A percentile compares a stretch with the other conserved stretches of the same genome.
Conservation (phyloP, 306 rosid genomes). For the Chamaecrista fasciculata region DNA sequence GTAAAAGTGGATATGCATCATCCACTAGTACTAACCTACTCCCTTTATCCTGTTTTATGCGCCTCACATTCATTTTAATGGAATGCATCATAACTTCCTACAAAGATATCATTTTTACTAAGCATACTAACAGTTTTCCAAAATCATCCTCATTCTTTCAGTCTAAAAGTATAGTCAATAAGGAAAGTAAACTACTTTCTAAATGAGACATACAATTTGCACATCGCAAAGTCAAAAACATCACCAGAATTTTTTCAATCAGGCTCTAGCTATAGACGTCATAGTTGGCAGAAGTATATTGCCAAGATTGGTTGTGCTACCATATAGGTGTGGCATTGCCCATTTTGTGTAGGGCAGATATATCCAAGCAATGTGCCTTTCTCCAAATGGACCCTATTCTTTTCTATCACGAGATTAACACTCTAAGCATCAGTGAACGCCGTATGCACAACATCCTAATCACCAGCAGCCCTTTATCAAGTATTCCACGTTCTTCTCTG, state of each 20-base stretch:
- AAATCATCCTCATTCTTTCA: background rate
- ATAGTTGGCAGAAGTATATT: background rate
- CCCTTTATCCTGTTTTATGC: background rate
- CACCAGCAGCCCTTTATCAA: background rate
- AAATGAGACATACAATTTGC: constrained; percentile 13
- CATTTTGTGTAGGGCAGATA: background rate
- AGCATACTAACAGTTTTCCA: background rate
- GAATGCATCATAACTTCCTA: background rate
- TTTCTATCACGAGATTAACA: background rate
- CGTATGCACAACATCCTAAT: background rate
- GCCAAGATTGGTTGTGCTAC: background rate
- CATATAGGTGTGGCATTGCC: background rate
- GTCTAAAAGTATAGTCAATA: background rate
- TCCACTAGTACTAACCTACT: background rate
- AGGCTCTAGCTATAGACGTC: background rate
- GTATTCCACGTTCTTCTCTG: background rate
- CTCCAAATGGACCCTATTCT: background rate
- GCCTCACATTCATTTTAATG: background rate
- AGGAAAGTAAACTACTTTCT: constrained; percentile 16
- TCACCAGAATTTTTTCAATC: background rate
- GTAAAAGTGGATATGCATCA: background rate
- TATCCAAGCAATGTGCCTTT: background rate
- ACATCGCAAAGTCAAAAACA: background rate
- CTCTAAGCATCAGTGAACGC: background rate
- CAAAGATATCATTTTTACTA: background rate